Conservation (phyloP, 225 moss, liverwort and hornwort genomes). For the Asterella californica region DNA sequence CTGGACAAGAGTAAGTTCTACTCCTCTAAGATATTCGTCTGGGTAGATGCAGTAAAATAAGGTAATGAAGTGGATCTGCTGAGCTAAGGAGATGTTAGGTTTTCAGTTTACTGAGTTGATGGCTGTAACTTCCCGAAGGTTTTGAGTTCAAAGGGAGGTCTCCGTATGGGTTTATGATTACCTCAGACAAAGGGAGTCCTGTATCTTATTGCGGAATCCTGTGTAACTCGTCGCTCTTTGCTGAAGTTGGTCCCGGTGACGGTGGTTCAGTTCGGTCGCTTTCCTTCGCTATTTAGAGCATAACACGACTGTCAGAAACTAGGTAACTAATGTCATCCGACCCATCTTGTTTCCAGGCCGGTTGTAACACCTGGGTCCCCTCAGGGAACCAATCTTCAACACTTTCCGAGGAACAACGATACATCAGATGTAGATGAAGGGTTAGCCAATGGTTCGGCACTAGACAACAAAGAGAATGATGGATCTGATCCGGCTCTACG, state of each 20-base stretch:
- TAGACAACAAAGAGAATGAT: constrained; percentile 39
- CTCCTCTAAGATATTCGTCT: neutral
- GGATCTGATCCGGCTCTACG: constrained; percentile 58
- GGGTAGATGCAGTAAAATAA: too few relatives aligned
- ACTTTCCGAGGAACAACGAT: constrained; percentile 30
- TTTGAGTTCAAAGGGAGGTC: neutral
- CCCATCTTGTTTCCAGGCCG: constrained; percentile 22
- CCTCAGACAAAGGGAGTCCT: neutral
- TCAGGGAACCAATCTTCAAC: constrained; percentile 29
- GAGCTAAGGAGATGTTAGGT: neutral
- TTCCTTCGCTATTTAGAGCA: neutral
- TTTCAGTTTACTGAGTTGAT: neutral
- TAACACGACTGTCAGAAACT: neutral
- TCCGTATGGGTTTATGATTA: neutral
- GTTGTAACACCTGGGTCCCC: constrained; percentile 25
- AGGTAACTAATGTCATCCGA: neutral
- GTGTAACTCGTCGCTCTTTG: neutral
- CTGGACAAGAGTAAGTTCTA: constrained; percentile 62
- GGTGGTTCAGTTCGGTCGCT: neutral
- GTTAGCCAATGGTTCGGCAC: constrained; percentile 25
- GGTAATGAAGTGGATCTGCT: neutral
- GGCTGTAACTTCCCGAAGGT: too few relatives aligned
- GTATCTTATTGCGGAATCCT: neutral
- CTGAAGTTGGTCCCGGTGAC: neutral
- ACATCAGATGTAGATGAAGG: constrained; percentile 36